Percentiles rank a stretch among this genome's conserved stretches.
phyloP scores from a whole-genome alignment of 371 early-diverging fungal genomes.

The Mortierella sp. region DNA sequence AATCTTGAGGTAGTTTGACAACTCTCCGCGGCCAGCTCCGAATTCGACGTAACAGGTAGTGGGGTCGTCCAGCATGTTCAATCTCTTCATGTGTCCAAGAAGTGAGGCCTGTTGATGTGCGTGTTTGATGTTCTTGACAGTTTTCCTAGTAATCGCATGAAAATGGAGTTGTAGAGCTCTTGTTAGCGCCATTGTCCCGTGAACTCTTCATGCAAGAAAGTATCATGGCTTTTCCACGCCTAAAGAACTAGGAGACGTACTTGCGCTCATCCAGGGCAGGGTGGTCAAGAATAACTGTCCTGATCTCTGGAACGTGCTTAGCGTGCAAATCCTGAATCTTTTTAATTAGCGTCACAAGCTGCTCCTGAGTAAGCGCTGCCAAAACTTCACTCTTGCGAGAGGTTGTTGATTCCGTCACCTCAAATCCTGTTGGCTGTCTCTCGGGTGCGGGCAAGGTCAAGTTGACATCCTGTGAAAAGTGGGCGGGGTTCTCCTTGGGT shows the following conservation, averaged over 20 bases:
- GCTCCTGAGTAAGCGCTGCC: conserved; percentile 55
- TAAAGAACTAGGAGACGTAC: conserved; percentile 41
- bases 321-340: conserved; percentile 63
- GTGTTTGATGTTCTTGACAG: conserved; percentile 70
- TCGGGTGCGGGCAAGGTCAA: conserved; percentile 64
- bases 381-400: conserved; percentile 60
- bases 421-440: conserved; percentile 40
- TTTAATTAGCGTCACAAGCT: conserved; percentile 62
- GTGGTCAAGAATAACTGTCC: conserved; percentile 62
- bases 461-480: conserved; percentile 70
- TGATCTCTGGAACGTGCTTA: conserved; percentile 61
- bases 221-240: neutral
- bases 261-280: conserved; percentile 63
- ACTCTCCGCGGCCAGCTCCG: conserved; percentile 85
- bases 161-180: neutral
- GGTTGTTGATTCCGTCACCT: conserved; percentile 21
- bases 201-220: neutral
- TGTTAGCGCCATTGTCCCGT: neutral
- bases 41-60: conserved; percentile 81
- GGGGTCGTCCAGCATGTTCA: conserved; percentile 70
- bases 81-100: conserved; percentile 79
- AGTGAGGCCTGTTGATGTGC: conserved; percentile 85
- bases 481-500: conserved; percentile 66
- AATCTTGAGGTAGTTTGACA: conserved; percentile 69
- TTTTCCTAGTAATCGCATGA: conserved; percentile 32